Evolutionary conservation across 306 rosid species (phyloP), one percentile per base, ranked within the genome.

Genomic region (Medicago arabica): DNA sequence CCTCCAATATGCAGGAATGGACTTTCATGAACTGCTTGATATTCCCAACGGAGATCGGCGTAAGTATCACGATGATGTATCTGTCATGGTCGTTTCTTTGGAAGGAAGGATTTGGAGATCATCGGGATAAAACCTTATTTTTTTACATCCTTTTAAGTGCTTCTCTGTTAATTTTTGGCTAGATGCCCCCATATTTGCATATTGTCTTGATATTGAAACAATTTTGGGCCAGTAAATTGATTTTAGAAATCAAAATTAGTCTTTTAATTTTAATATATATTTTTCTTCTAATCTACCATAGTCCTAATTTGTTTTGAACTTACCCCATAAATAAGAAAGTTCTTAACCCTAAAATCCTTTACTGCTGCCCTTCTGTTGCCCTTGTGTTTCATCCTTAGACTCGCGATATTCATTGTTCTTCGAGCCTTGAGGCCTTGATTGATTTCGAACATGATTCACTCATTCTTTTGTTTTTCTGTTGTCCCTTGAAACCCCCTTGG

Each of bases 101-200:
- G 89, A 88, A 78, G 92, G 92, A 67, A 88, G 89, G 81, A 83
- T 88, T 78, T 88, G 92, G 89, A 86, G 79, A 84, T 88, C 92
- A 74, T 86, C 88, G 9, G 88, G 92, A 83, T 85, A 75, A 81
- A 63, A 78, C 66, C 17, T 21, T 31, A 6, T 34, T 12, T 6
- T 34, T 12, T 0, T 8, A 0, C 10, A 11, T 17, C 16, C 18
- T 40, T 71, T 67, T 9, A 25, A 50, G 75, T 51, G 58, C 36
- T 43, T 67, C 60, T 72, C 49, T 11, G 75, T 49, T 13, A 19
- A 44, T 44, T 78, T 78, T 81, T 75, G 67, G 82, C 57, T 75
- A 41, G 82, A 65, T 83, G 77, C 78, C 78, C 81, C 71, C 79
- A 47, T 71, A 83, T 75, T 81, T 72, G 85, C 82, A 78, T 71